Conservation (phyloP, 2,329 filamentous ascomycete genomes). For the Fusarium heterosporum region DNA sequence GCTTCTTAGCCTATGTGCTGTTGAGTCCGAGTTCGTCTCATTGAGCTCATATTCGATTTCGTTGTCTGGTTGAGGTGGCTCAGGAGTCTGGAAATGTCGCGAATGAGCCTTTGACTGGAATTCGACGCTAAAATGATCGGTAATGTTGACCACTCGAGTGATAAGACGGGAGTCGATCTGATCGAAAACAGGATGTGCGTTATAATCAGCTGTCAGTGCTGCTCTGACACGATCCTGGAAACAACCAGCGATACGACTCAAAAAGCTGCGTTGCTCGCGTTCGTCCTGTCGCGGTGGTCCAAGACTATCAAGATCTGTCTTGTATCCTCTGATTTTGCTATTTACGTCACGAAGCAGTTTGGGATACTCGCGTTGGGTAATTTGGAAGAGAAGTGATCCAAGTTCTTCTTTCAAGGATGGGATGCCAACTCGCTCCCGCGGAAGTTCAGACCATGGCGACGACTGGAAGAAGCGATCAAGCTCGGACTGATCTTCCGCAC, state of each 20-base stretch:
- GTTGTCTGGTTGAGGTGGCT: too few species aligned
- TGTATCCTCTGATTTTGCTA: background rate
- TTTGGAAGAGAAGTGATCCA: background rate
- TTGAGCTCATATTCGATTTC: too few species aligned
- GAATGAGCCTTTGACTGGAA: background rate
- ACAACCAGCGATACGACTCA: background rate
- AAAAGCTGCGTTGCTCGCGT: background rate
- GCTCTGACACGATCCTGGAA: background rate
- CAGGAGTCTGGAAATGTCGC: background rate
- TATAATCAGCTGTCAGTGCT: background rate
- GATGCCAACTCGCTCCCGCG: background rate
- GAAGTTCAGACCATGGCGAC: background rate
- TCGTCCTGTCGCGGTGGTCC: background rate
- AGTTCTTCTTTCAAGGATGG: background rate
- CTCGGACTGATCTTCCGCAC: background rate
- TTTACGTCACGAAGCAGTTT: background rate
- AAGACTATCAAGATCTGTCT: background rate
- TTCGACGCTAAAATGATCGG: background rate
- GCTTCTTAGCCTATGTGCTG: too few species aligned
- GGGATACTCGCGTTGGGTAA: background rate
- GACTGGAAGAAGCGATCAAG: background rate
- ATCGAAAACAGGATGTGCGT: background rate
- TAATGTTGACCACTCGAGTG: background rate
- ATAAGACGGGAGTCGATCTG: background rate
- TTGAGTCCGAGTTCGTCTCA: too few species aligned